phyloP scores from a whole-genome alignment of 768 basidiomycete genomes.

The Lanmaoa pseudosensibilis region DNA sequence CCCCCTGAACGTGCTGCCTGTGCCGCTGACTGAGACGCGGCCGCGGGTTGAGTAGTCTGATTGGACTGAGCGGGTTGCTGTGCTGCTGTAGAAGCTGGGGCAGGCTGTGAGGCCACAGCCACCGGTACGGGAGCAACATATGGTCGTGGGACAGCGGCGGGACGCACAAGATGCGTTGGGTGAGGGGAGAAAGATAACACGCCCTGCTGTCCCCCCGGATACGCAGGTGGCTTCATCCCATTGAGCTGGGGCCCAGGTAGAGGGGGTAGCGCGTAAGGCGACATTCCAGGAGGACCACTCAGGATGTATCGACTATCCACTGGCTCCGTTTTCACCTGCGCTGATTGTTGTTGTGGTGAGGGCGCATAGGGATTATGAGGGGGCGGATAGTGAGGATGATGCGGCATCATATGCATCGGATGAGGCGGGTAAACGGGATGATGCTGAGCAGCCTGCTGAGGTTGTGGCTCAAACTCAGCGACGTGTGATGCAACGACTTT shows the following conservation, averaged over 20 bases:
- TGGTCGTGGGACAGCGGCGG: slow-evolving; percentile 20
- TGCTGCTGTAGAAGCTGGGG: slow-evolving; percentile 7
- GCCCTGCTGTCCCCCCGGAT: slow-evolving; percentile 59
- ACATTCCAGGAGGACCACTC: slow-evolving; percentile 38
- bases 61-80: slow-evolving; percentile 19
- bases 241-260: slow-evolving; percentile 67
- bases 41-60: slow-evolving; percentile 12
- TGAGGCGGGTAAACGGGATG: slow-evolving; percentile 60
- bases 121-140: slow-evolving; percentile 21
- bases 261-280: slow-evolving; percentile 56
- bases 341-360: slow-evolving; percentile 34
- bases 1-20: slow-evolving; percentile 22
- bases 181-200: slow-evolving; percentile 53
- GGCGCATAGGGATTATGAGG: slow-evolving; percentile 53
- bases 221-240: slow-evolving; percentile 48
- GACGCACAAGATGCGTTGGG: slow-evolving; percentile 29
- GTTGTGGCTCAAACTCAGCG: slow-evolving; percentile 80
- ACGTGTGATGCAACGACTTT: slow-evolving; percentile 94
- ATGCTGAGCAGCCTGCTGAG: slow-evolving; percentile 46
- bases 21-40: slow-evolving; percentile 16
- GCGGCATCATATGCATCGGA: slow-evolving; percentile 58
- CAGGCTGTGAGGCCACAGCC: slow-evolving; percentile 27
- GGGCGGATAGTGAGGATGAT: slow-evolving; percentile 54
- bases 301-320: slow-evolving; percentile 69
- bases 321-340: slow-evolving; percentile 73